phyloP scores from a whole-genome alignment of 495 filamentous ascomycete species.

The Xylaria longipes region DNA sequence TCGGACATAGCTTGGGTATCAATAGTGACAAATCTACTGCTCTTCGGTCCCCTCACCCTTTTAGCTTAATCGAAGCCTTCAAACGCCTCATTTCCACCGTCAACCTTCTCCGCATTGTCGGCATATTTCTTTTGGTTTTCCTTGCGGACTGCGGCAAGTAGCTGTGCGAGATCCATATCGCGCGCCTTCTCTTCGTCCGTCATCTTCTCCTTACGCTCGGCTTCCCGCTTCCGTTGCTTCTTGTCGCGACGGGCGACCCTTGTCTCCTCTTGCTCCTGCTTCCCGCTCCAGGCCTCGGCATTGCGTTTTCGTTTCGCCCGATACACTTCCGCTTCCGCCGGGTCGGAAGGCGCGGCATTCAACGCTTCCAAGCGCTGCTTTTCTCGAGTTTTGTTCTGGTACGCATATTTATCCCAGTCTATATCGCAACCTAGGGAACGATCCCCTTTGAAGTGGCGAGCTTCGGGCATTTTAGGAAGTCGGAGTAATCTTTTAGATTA shows the following conservation, averaged over 20 bases:
- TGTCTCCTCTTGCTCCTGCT: conserved; percentile 72
- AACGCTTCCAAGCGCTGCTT: conserved; percentile 64
- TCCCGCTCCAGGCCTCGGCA: conserved; percentile 81
- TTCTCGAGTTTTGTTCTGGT: conserved; percentile 81
- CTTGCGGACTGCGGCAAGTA: conserved; percentile 75
- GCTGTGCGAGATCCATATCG: conserved; percentile 69
- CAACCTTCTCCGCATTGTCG: conserved; percentile 29
- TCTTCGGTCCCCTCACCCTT: neutral
- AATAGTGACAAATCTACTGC: neutral
- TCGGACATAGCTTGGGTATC: conserved; percentile 27
- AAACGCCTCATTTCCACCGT: conserved; percentile 50
- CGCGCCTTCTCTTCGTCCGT: conserved; percentile 74
- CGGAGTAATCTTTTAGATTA: conserved; percentile 61
- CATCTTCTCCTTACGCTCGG: conserved; percentile 71
- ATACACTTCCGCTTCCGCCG: conserved; percentile 66
- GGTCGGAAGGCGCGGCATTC: conserved; percentile 38
- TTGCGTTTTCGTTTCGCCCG: conserved; percentile 58
- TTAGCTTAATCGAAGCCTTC: conserved; percentile 47
- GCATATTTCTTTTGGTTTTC: conserved; percentile 55
- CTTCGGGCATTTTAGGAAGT: conserved; percentile 94
- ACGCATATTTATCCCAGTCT: conserved; percentile 65
- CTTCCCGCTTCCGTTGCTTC: conserved; percentile 75
- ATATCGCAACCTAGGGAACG: conserved; percentile 65
- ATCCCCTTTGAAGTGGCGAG: conserved; percentile 71
- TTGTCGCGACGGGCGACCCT: conserved; percentile 73